Base-by-base conservation (phyloP, 352 stramenopile genomes). In the Pseudoperonospora humuli region DNA sequence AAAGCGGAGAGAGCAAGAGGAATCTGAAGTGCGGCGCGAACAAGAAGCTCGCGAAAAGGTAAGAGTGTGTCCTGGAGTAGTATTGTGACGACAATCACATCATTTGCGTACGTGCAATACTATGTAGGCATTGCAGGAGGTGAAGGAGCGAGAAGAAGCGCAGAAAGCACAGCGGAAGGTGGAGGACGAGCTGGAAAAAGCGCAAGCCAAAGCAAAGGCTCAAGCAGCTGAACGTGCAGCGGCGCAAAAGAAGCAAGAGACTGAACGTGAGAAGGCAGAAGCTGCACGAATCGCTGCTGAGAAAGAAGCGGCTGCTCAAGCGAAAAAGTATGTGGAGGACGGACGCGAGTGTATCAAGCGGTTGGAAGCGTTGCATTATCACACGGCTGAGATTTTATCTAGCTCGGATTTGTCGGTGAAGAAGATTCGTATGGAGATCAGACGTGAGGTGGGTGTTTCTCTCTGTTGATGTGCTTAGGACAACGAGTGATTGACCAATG, bases 341-440 rank as follows among this genome's bases (percentile, higher is more conserved):
- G 77, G 70, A 2, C 43, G 62, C 9, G 62, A 58, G 15, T 64
- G 72, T 10, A 53, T 84, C 1, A 57, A 66, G 19, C 64, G 69
- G 1, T 43, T 87, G 29, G 53, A 85, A 44, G 60, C 53, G 21
- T 67, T 88, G 10, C 67, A 87, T 18, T 40, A 48, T 9, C 50
- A 66, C 13, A 70, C 57, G 0, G 45, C 66, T 7, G 54, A 69
- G 35, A 84, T 90, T 17, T 53, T 81, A 3, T 67, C 64, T 13
- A 78, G 47, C 27, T 44, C 53, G 8, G 64, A 86, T 32, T 61
- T 64, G 9, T 24, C 48, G 2, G 61, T 85, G 40, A 90, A 90
- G 58, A 59, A 61, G 23, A 69, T 84, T 18, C 75, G 78, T 33
- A 64, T 90, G 39, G 67, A 84, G 18, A 85, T 90, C 38, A 72